A percentile compares a stretch with the other conserved stretches of the same genome.
Evolutionary conservation across 345 rosid genomes (phyloP).

Genomic region (Pistacia integerrima): DNA sequence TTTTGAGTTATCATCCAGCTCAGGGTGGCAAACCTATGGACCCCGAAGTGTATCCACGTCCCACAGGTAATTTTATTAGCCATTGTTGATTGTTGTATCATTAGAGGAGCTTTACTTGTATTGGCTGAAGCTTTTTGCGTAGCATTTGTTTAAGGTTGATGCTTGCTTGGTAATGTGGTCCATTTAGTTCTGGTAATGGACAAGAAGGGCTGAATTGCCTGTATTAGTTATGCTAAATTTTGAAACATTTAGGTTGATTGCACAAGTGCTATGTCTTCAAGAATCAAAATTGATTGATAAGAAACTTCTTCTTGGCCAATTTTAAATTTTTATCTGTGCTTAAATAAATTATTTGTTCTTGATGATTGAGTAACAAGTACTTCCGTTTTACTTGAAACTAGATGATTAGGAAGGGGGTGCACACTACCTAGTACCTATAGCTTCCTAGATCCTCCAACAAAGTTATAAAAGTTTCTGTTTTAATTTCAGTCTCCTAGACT

Average conservation of each 20-base stretch:
- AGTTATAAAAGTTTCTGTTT: neutral
- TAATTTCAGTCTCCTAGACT: neutral
- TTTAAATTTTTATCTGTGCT: neutral
- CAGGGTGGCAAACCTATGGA: conserved; percentile 63
- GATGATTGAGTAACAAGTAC: neutral
- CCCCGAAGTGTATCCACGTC: conserved; percentile 86
- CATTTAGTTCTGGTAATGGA: neutral
- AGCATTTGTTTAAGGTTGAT: neutral
- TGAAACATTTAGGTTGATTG: neutral
- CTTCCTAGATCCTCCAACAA: neutral
- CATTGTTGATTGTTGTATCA: neutral
- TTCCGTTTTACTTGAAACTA: neutral
- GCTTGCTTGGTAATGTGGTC: neutral
- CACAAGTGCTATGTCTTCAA: neutral
- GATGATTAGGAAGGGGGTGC: neutral
- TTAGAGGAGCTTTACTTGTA: neutral
- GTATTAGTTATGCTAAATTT: neutral
- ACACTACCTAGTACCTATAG: no score
- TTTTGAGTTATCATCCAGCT: conserved; percentile 50
- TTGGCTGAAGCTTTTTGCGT: neutral
- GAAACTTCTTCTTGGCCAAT: neutral
- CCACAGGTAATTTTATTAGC: conserved; percentile 45
- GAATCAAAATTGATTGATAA: neutral
- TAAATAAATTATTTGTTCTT: neutral
- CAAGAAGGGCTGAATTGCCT: neutral